Evolutionary conservation across 148 eudicot species (phyloP), one percentile per base, ranked within the genome.

Genomic region (Nyssa sinensis): DNA sequence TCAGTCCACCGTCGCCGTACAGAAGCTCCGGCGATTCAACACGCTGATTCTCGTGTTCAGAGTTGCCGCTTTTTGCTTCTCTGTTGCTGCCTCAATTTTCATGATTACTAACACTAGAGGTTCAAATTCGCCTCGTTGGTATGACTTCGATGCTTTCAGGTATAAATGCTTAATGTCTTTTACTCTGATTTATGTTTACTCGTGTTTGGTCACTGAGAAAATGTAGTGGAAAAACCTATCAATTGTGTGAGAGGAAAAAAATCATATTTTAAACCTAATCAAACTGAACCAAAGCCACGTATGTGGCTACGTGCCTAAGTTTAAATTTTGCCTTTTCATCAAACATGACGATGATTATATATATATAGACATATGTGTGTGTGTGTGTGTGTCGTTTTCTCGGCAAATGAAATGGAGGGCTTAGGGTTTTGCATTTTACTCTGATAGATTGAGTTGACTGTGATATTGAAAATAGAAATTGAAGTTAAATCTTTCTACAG

Each of bases 71-170:
- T 88, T 90, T 51, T 81, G 89, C 61, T 92, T 87, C 68, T 84
- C 92, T 19, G 77, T 88, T 7, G 87, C 97, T 0, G 84, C 97
- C 23, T 74, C 84, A 17, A 82, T 90, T 29, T 92, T 92, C 72
- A 92, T 92, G 97, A 72, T 88, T 64, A 81, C 91, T 13, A 86
- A 78, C 69, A 81, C 89, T 60, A 85, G 72, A 32, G 74, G 75
- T 7, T 41, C 84, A 6, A 51, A 69, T 62, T 80, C 86, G 4
- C 88, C 89, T 72, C 89, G 73, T 37, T 90, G 94, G 94, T 78
- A 75, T 79, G 81, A 88, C 28, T 92, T 82, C 39, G 91, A 87
- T 67, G 89, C 94, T 47, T 92, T 87, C 83, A 73, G 97, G 93
- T 90, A 77, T 86, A 2, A 11, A 33, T 4, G 5, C 7, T 1